Percentiles rank a stretch among this genome's conserved stretches.
phyloP scores from a whole-genome alignment of 2,329 filamentous ascomycete genomes.

The Hymenoscyphus repandus region DNA sequence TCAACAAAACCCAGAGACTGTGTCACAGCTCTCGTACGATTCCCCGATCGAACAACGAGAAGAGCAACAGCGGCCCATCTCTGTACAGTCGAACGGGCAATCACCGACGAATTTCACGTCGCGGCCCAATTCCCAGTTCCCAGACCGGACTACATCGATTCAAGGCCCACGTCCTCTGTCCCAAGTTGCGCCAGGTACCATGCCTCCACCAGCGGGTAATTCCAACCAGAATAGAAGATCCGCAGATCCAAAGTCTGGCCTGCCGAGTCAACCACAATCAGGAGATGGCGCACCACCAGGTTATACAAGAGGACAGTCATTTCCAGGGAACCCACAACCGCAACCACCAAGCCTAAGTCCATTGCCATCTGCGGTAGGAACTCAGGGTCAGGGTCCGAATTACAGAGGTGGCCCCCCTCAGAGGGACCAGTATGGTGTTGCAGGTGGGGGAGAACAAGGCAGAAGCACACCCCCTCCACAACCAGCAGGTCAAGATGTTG shows the following conservation, averaged over 20 bases:
- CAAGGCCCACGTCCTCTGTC: slow-evolving; percentile 23
- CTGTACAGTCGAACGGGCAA: slow-evolving; percentile 28
- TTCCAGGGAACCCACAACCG: slow-evolving; percentile 17
- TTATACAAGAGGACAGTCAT: slow-evolving; percentile 24
- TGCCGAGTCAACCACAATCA: slow-evolving; percentile 23
- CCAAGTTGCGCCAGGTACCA: slow-evolving; percentile 19
- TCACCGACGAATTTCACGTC: slow-evolving; percentile 19
- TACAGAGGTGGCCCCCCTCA: slow-evolving; percentile 31
- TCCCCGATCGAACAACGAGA: slow-evolving; percentile 39
- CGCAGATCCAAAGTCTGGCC: slow-evolving; percentile 26
- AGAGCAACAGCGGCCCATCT: slow-evolving; percentile 27
- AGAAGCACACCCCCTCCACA: slow-evolving; percentile 41
- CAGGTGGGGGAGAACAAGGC: slow-evolving; percentile 35
- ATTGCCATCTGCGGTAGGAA: slow-evolving; percentile 14
- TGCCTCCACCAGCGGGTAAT: slow-evolving; percentile 24
- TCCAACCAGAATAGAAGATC: slow-evolving; percentile 27
- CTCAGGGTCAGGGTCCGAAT: slow-evolving; percentile 25
- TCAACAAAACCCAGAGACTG: slow-evolving; percentile 49
- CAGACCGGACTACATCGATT: slow-evolving; percentile 23
- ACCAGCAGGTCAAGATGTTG: slow-evolving; percentile 26
- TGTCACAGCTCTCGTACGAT: slow-evolving; percentile 59
- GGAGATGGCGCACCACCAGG: slow-evolving; percentile 25
- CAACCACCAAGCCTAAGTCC: slow-evolving; percentile 24
- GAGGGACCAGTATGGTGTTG: slow-evolving; percentile 25
- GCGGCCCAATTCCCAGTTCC: slow-evolving; percentile 19